Percentiles rank a stretch among this genome's conserved stretches.
These are phyloP conservation scores for Hymenochaete sp. DNA, from an alignment of 1,284 basidiomycete species.

Conservation along the genomic window DNA sequence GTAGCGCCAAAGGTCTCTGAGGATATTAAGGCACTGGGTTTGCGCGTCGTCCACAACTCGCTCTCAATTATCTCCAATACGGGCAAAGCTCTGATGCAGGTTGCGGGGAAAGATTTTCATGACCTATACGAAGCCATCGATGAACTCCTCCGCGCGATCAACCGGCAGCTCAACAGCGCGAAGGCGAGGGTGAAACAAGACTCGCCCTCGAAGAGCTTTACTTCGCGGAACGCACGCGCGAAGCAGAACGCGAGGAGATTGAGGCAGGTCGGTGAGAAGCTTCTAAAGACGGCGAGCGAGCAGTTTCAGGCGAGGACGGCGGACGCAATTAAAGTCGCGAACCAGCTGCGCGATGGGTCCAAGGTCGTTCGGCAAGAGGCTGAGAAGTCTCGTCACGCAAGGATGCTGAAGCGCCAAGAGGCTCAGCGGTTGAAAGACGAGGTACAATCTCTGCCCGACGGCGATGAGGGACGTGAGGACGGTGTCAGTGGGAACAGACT, in stretches of 20 bases:
- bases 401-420: constrained; percentile 3
- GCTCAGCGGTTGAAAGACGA: neutral
- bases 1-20: neutral
- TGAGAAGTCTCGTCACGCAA: constrained; percentile 8
- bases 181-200: neutral
- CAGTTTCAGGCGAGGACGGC: constrained; percentile 5
- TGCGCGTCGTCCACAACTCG: constrained; percentile 9
- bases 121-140: constrained; percentile 14
- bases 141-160: constrained; percentile 11
- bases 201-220: neutral
- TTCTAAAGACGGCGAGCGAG: constrained; percentile 10
- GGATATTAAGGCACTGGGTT: constrained; percentile 8
- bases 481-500: too few relatives aligned
- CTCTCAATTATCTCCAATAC: constrained; percentile 6
- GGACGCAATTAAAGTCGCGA: constrained; percentile 6
- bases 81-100: constrained; percentile 12
- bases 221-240: constrained; percentile 14
- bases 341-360: constrained; percentile 8
- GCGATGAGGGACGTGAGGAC: too few relatives aligned
- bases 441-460: too few relatives aligned
- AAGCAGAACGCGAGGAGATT: constrained; percentile 14
- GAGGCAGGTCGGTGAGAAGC: constrained; percentile 11
- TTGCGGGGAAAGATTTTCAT: constrained; percentile 11
- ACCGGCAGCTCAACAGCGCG: constrained; percentile 6
- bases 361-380: constrained; percentile 3